Evolutionary conservation across 345 rosid genomes (phyloP).

Genomic region (Eucalyptus pumila): DNA sequence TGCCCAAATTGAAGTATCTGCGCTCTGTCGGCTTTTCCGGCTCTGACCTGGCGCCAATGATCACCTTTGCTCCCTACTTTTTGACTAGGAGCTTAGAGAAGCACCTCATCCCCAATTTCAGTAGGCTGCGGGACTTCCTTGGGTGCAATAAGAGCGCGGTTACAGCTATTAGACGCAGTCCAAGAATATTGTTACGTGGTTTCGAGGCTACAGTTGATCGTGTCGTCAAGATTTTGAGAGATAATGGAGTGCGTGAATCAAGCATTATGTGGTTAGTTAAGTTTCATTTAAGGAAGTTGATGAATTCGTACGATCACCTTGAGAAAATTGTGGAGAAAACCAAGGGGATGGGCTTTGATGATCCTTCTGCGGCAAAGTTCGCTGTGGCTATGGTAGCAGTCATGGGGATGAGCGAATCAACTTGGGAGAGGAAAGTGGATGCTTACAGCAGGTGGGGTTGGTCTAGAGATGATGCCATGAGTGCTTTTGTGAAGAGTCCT

Average conservation of each 20-base stretch:
- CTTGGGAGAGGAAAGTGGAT: neutral
- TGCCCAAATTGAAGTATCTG: slow-evolving; percentile 25
- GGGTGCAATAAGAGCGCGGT: neutral
- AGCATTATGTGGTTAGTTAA: neutral
- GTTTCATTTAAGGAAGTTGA: neutral
- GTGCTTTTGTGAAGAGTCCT: neutral
- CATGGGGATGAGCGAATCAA: neutral
- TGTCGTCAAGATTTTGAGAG: neutral
- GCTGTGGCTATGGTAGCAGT: neutral
- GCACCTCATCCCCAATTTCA: slow-evolving; percentile 6
- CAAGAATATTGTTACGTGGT: neutral
- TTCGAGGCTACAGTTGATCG: neutral
- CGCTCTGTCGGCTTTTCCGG: slow-evolving; percentile 11
- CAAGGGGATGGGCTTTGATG: neutral
- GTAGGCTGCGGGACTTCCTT: neutral
- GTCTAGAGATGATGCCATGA: neutral
- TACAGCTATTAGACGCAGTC: neutral
- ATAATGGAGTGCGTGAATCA: slow-evolving; percentile 3
- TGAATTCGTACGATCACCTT: neutral
- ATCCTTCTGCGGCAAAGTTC: neutral
- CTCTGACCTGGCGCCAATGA: neutral
- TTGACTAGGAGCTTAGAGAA: slow-evolving; percentile 7
- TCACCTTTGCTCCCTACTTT: neutral
- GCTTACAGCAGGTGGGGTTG: neutral
- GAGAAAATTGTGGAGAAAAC: neutral